phyloP scores from a whole-genome alignment of 352 stramenopile species.

The Globisporangium nodosum region DNA sequence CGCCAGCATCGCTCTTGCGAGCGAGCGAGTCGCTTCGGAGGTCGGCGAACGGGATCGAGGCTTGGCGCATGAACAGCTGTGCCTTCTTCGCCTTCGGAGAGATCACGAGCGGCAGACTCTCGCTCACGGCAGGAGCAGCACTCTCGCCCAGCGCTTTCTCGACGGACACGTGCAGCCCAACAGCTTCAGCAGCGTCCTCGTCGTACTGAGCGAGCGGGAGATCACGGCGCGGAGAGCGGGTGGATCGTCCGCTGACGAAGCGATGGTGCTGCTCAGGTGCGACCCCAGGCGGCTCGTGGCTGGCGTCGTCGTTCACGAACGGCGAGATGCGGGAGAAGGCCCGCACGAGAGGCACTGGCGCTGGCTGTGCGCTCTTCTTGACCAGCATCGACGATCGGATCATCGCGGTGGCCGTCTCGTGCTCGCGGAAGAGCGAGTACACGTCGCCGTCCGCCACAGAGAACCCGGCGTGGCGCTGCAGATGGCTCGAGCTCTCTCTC shows the following conservation, averaged over 20 bases:
- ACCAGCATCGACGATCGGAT: constrained; percentile 27
- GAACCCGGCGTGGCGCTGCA: constrained; percentile 28
- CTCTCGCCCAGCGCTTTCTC: neutral
- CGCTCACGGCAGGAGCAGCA: neutral
- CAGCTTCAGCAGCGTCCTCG: neutral
- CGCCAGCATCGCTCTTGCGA: neutral
- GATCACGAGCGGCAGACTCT: neutral
- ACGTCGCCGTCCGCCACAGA: constrained; percentile 15
- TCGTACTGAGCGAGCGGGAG: constrained; percentile 6
- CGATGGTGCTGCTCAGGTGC: neutral
- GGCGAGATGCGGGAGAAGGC: constrained; percentile 14
- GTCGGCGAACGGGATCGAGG: constrained; percentile 4
- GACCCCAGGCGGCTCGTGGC: neutral
- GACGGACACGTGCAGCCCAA: neutral
- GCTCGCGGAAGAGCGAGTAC: constrained; percentile 16
- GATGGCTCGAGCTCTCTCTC: constrained; percentile 29
- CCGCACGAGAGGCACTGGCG: neutral
- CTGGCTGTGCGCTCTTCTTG: constrained; percentile 14
- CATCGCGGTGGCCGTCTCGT: constrained; percentile 23
- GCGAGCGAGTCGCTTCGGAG: neutral
- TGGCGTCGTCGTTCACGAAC: constrained; percentile 4
- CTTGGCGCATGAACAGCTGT: neutral
- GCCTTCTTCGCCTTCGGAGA: neutral
- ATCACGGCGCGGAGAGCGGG: neutral
- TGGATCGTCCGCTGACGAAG: constrained; percentile 6